Evolutionary conservation across 768 basidiomycete species (phyloP), one percentile per base, ranked within the genome.

Genomic region (Lentinula boryana): DNA sequence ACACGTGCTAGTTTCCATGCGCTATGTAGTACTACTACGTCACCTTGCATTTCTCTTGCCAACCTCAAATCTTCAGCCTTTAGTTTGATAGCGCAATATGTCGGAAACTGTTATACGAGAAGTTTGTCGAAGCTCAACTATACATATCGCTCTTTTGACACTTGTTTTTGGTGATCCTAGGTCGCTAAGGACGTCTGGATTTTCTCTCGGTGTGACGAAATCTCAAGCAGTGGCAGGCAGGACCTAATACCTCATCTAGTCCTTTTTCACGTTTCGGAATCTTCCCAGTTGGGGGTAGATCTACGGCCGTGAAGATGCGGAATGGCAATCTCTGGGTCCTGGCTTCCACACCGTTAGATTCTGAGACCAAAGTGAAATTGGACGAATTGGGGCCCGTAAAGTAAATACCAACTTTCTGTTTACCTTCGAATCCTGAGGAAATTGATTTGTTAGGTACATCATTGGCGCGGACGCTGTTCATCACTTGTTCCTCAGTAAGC

Each of bases 211-310:
- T 85, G 49, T 27, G 58, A 46, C 0, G 51, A n/a, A n/a, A 16
- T 13, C 3, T 32, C n/a, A 36, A 32, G 60, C 23, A 27, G 38
- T 53, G 57, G 32, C 21, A 7, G 18, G 10, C 15, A 58, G 36
- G 56, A 36, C 58, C n/a, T 49, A 33, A 33, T 35, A 1, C 35
- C 16, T 50, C 12, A 32, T 46, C 15, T 61, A 89, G 88, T 48
- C 87, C 88, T 1, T 92, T 91, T 68, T 68, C 81, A 10, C 81
- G 91, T 46, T 84, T 80, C 61, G 83, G 85, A 9, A 6, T 91
- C 23, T 66, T 92, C 16, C 90, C 91, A 3, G 74, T 94, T 27
- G 94, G 94, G 0, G 92, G 93, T 18, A 77, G 94, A 46, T 87
- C 91, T 8, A 95, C 93, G 0, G 94, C 92, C 0, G 78, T 96